These are phyloP conservation scores for Lithohypha guttulata DNA, from an alignment of 2,329 filamentous ascomycete genomes.

Conservation along the genomic window DNA sequence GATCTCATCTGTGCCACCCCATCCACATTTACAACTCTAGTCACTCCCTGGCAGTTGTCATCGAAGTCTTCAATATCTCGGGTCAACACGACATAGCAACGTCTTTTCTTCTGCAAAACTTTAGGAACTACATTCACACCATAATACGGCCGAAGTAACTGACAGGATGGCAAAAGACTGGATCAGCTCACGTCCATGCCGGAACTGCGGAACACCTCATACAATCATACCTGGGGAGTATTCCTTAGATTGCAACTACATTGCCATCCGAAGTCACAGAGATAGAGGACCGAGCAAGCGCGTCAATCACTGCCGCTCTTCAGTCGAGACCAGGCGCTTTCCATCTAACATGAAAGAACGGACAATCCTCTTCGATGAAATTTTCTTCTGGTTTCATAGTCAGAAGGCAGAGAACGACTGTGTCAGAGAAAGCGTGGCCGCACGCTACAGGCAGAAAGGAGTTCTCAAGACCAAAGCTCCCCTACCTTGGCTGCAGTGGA, in stretches of 20 bases:
- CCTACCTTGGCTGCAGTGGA: background rate
- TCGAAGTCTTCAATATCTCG: no score
- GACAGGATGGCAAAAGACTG: background rate
- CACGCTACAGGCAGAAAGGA: background rate
- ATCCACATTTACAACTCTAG: no score
- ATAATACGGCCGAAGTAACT: no score
- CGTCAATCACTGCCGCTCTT: background rate
- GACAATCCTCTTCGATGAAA: background rate
- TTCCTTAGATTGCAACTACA: background rate
- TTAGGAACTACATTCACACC: no score
- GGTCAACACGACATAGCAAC: no score
- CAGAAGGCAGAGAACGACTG: background rate
- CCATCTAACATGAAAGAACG: background rate
- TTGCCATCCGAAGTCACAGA: background rate
- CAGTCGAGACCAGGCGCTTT: background rate
- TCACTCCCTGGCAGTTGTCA: no score
- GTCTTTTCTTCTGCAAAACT: no score
- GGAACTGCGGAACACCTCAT: background rate
- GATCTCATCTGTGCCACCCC: no score
- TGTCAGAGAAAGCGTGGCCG: background rate
- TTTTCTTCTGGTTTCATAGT: background rate
- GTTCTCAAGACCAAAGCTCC: background rate
- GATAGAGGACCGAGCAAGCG: background rate
- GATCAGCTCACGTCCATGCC: background rate
- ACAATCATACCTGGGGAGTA: background rate